phyloP scores from a whole-genome alignment of 805 yeast species.

The Cyberlindnera petersonii region DNA sequence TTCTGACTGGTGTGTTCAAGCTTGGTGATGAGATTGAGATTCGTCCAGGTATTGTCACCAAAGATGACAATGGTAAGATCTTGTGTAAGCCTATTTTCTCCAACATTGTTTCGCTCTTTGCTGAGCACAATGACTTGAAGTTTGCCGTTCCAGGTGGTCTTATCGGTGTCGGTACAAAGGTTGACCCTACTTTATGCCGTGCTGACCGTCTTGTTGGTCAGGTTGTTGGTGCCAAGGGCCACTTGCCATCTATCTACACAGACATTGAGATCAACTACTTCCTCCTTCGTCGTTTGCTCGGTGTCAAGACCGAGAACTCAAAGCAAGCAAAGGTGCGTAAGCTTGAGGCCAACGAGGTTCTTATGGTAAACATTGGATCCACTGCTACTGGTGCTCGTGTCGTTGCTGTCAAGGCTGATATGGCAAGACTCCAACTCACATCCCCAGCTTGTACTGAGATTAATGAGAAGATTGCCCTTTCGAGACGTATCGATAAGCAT shows the following conservation, averaged over 20 bases:
- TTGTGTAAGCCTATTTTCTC: constrained; percentile 96
- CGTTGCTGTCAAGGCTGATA: constrained; percentile 95
- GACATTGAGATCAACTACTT: constrained; percentile 97
- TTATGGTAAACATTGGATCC: constrained; percentile 99
- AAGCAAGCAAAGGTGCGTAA: constrained; percentile 96
- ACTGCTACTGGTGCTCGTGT: constrained; percentile 99
- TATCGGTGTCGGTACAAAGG: constrained; percentile 98
- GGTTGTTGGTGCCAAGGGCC: constrained; percentile 96
- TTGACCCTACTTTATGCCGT: constrained; percentile 98
- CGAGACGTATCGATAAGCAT: constrained; percentile 98
- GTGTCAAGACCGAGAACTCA: constrained; percentile 97
- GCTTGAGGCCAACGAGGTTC: constrained; percentile 88
- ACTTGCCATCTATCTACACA: constrained; percentile 92
- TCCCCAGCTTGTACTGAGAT: constrained; percentile 99
- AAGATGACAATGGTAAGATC: constrained; percentile 81
- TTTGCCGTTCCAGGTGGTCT: constrained; percentile 99
- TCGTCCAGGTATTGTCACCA: constrained; percentile 98
- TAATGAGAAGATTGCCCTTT: constrained; percentile 95
- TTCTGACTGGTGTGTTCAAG: constrained; percentile 93
- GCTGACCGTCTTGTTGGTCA: constrained; percentile 99
- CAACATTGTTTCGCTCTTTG: constrained; percentile 87
- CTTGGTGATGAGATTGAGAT: constrained; percentile 98
- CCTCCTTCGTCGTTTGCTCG: constrained; percentile 91
- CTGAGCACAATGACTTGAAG: constrained; percentile 96
- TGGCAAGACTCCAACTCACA: constrained; percentile 96